Evolutionary conservation across 495 filamentous ascomycete species (phyloP), one percentile per base, ranked within the genome.

Genomic region (Darksidea phi): DNA sequence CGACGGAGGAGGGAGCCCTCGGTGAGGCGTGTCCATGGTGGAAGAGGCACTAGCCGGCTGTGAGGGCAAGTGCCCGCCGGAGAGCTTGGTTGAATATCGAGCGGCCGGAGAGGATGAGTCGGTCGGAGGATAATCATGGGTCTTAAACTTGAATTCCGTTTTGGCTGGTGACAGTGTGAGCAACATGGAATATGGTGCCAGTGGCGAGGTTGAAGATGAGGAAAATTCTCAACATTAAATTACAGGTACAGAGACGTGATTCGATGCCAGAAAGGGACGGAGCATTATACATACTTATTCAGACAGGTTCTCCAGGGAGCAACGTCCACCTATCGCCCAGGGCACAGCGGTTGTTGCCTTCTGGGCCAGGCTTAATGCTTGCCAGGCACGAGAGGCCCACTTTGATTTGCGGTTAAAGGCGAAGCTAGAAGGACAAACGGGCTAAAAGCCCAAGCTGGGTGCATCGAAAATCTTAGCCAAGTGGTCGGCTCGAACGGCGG

Each of bases 1-100:
- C 71, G 84, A 82, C 73, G 86, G 88, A 56, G 82, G 86, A 72
- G 88, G 88, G 77, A 91, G 76, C 70, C 85, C 85, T 73, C 88
- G 83, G 77, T 90, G 88, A 75, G 85, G 82, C 71, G 81, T 85
- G 67, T 85, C 82, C 86, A 89, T 89, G 73, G 73, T 70, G 55
- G 57, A 51, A 47, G 67, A 58, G 57, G 59, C 61, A 68, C 71
- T 71, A 68, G 56, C 71, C 67, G 71, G 76, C 70, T 75, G 70
- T 69, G 70, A 52, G 58, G 62, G 72, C 73, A 70, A 72, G 73
- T 70, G 78, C 70, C 79, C 78, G 66, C 74, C 74, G 67, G 73
- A 76, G 68, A 83, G 70, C 69, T 79, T 76, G 63, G 84, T 82
- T 72, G 83, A 85, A 73, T 79, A 80, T 75, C 80, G 83, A 72